Conservation (phyloP, 2,329 filamentous ascomycete genomes). For the Whalleya microplaca region DNA sequence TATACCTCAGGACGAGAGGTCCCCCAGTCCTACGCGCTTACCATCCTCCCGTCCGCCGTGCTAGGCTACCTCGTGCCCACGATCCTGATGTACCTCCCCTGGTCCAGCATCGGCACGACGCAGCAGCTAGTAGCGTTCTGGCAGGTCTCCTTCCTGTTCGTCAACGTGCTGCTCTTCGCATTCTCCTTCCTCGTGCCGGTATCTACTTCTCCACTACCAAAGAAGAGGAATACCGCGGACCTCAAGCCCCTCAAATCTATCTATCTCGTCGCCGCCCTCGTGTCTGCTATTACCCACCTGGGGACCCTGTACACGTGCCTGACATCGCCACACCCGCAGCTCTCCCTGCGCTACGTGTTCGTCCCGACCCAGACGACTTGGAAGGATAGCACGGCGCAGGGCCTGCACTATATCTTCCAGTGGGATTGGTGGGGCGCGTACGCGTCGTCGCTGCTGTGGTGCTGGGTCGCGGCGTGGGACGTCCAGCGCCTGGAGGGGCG, state of each 20-base stretch:
- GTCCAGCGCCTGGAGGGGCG: constrained; percentile 22
- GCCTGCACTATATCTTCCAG: constrained; percentile 38
- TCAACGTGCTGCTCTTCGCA: constrained; percentile 28
- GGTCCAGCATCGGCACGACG: constrained; percentile 14
- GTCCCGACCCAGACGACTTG: constrained; percentile 23
- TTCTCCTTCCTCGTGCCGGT: constrained; percentile 20
- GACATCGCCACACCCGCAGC: constrained; percentile 22
- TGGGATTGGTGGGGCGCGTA: constrained; percentile 33
- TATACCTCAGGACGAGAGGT: constrained; percentile 24
- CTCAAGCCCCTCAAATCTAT: constrained; percentile 33
- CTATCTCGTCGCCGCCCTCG: constrained; percentile 26
- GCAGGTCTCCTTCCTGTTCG: constrained; percentile 31
- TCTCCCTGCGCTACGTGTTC: constrained; percentile 32
- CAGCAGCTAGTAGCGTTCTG: constrained; percentile 33
- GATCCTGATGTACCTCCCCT: constrained; percentile 27
- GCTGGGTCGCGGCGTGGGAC: constrained; percentile 31
- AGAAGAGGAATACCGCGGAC: constrained; percentile 17
- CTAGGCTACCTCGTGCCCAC: constrained; percentile 35
- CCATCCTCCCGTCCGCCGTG: constrained; percentile 27
- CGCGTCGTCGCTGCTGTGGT: constrained; percentile 31
- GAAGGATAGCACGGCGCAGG: constrained; percentile 27
- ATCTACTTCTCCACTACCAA: constrained; percentile 4
- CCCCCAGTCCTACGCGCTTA: constrained; percentile 22
- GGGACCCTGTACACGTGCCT: constrained; percentile 28
- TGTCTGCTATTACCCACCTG: constrained; percentile 27